Conservation (phyloP, 192 early-diverging fungal species). For the Cladochytrium replicatum region DNA sequence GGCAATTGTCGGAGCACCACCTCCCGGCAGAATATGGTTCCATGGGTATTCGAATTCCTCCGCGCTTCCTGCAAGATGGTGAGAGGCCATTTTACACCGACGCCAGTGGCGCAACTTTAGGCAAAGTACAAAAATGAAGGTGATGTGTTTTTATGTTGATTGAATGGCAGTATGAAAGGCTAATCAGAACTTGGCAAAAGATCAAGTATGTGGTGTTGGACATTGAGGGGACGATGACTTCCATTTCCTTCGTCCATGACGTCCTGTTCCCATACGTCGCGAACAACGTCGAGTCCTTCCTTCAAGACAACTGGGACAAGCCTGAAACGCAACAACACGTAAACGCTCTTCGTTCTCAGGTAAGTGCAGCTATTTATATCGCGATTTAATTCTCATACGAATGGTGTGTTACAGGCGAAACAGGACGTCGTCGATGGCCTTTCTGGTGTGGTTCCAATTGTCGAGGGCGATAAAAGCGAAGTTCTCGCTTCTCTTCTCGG, state of each 20-base stretch:
- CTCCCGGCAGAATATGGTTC: too few relatives aligned
- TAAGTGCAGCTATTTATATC: slow-evolving; percentile 4
- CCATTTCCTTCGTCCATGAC: slow-evolving; percentile 93
- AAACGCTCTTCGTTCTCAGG: slow-evolving; percentile 41
- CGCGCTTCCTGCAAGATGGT: too few relatives aligned
- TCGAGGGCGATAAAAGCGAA: slow-evolving; percentile 24
- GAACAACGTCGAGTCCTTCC: slow-evolving; percentile 49
- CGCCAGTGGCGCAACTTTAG: too few relatives aligned
- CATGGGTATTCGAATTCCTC: too few relatives aligned
- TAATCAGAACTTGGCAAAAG: too few relatives aligned
- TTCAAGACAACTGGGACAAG: slow-evolving; percentile 47
- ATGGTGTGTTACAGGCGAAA: slow-evolving; percentile 4
- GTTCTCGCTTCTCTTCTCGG: slow-evolving; percentile 42
- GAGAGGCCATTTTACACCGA: too few relatives aligned
- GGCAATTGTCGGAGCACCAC: too few relatives aligned
- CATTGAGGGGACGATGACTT: slow-evolving; percentile 93
- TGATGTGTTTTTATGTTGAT: too few relatives aligned
- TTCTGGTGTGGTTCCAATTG: slow-evolving; percentile 10
- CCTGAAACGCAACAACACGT: slow-evolving; percentile 31
- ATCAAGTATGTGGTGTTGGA: too few relatives aligned
- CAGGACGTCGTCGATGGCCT: slow-evolving; percentile 9
- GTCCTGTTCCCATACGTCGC: slow-evolving; percentile 83
- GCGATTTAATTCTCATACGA: too few relatives aligned
- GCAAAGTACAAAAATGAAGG: too few relatives aligned
- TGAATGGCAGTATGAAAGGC: too few relatives aligned